Base-by-base conservation (phyloP, 768 basidiomycete genomes). In the Boletus pseudopeckii region DNA sequence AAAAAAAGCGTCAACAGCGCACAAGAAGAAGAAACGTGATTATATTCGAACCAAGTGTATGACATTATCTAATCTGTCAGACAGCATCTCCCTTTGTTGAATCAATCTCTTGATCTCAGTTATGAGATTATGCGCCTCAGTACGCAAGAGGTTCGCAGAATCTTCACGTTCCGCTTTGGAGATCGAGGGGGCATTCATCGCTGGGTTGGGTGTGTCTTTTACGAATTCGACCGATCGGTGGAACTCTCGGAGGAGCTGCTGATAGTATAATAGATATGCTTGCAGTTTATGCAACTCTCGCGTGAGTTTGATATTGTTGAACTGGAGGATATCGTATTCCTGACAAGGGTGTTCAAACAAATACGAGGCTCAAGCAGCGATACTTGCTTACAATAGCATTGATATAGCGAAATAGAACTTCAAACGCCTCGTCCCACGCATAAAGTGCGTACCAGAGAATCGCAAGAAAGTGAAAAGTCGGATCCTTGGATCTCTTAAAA, bases 381-480 rank as follows among this genome's bases (percentile, higher is more conserved):
- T 22, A 7, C 38, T 18, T 3, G 4, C 59, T 10, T 62, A 82
- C 81, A 68, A 85, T 67, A 52, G 51, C 68, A 46, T 75, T 77
- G 20, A 84, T 77, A 60, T 85, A 80, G 17, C 53, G 42, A 56
- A 79, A 81, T 32, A 85, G 58, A 14, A 65, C 62, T 56, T 82
- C 81, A 22, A 83, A 72, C 0, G 80, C 70, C 63, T 85, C 80
- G 50, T 85, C 83, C 81, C 83, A 85, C 2, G 79, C 74, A 56
- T 85, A 84, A 8, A 83, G 64, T 3, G 80, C 76, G 51, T 82
- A 82, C 83, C 83, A 85, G 33, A 84, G 63, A 17, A 79, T 69
- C 26, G 76, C 72, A 28, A 73, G 63, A 18, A 72, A 59, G 40
- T 68, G 48, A 38, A 73, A 70, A 0, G 71, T 72, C 1, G 71